Percentiles rank a stretch among this genome's conserved stretches.
phyloP scores from a whole-genome alignment of 2,329 filamentous ascomycete species.

The Ilyonectria mors-panacis region DNA sequence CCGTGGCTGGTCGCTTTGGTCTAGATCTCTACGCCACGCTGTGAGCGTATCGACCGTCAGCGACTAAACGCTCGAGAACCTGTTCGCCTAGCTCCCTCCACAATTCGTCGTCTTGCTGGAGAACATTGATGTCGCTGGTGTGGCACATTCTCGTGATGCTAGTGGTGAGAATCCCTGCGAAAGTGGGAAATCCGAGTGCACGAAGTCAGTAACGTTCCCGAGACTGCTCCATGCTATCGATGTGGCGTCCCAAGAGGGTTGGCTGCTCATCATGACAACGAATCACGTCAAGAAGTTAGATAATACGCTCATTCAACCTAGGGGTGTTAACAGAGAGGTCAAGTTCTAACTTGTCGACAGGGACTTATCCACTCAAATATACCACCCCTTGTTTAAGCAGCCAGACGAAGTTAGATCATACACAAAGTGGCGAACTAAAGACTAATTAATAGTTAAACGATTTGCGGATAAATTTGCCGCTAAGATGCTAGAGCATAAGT shows the following conservation, averaged over 20 bases:
- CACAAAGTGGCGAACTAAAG: constrained; percentile 3
- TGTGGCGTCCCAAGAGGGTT: constrained; percentile 40
- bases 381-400: constrained; percentile 24
- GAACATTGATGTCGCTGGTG: no score
- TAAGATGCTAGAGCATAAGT: constrained; percentile 61
- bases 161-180: no score
- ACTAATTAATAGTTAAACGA: constrained; percentile 1
- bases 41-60: no score
- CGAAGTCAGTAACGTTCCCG: no score
- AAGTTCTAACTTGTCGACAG: constrained; percentile 42
- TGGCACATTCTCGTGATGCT: no score
- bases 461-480: constrained; percentile 55
- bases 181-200: no score
- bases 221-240: constrained; percentile 30
- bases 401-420: constrained; percentile 10
- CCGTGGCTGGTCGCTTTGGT: no score
- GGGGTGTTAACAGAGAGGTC: constrained; percentile 73
- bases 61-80: no score
- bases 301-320: constrained; percentile 40
- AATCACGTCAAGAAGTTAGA: constrained; percentile 45
- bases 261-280: constrained; percentile 46
- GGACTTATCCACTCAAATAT: constrained; percentile 19
- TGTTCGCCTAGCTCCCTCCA: no score
- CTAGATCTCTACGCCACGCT: no score
- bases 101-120: no score